These are phyloP conservation scores for Staphylotrichum tortipilum DNA, from an alignment of 495 filamentous ascomycete species.

Conservation along the genomic window DNA sequence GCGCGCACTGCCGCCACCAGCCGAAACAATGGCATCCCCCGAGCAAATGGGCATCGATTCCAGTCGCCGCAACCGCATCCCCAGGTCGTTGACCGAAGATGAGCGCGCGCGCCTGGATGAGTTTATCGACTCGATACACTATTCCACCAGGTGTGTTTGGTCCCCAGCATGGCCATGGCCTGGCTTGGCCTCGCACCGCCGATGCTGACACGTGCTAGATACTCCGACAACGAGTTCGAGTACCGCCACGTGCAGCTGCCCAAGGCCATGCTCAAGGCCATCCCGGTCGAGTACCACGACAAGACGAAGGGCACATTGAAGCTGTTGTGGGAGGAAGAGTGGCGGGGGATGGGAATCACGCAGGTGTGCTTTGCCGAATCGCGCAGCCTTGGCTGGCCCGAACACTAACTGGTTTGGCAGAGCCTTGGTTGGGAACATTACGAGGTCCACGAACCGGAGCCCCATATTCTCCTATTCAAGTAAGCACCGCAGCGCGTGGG, in stretches of 20 bases:
- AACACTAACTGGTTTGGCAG: constrained; percentile 36
- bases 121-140: constrained; percentile 86
- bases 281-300: constrained; percentile 94
- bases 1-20: neutral
- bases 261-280: constrained; percentile 94
- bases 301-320: constrained; percentile 84
- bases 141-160: constrained; percentile 76
- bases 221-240: constrained; percentile 80
- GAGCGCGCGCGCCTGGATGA: constrained; percentile 81
- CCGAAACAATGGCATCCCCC: constrained; percentile 16
- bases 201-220: constrained; percentile 43
- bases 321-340: constrained; percentile 95
- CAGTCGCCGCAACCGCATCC: constrained; percentile 71
- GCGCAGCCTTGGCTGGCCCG: neutral
- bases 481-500: constrained; percentile 35
- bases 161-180: too few relatives aligned
- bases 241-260: constrained; percentile 96
- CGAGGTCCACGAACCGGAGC: constrained; percentile 96
- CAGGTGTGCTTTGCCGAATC: constrained; percentile 50
- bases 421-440: constrained; percentile 99
- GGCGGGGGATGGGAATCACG: constrained; percentile 91
- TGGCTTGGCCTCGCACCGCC: neutral
- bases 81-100: constrained; percentile 67
- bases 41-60: constrained; percentile 61
- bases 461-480: constrained; percentile 98